Base-by-base conservation (phyloP, 2,329 filamentous ascomycete species). In the Lasiodiplodia hormozganensis region DNA sequence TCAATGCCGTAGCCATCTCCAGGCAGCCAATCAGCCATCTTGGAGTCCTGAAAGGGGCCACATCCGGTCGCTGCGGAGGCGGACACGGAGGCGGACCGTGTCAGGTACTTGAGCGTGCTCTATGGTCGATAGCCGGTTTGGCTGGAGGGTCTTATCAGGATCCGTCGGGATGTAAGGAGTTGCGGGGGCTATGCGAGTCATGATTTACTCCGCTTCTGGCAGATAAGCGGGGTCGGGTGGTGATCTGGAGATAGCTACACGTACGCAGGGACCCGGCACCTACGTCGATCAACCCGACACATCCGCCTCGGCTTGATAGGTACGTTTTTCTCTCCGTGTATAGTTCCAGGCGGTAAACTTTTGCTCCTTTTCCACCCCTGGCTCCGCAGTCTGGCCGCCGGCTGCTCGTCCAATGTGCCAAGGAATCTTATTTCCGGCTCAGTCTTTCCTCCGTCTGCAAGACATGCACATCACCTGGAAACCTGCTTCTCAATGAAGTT, bases 1-100 rank as follows among this genome's bases (percentile, higher is more conserved):
- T 25, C 57, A 7, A 6, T 8, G 14, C 57, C 57, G 38, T 47
- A n/a, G 57, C 8, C 25, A 14, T 4, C 38, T 47, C 16, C 38
- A n/a, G n/a, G 11, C 25, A 52, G 31, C 43, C 60, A 52, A 52
- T 52, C 31, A 52, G 28, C n/a, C 60, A 31, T 52, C 21, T 16
- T 52, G 47, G 60, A 52, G 31, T 49, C 10, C 25, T 18, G n/a
- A 12, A 18, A 16, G n/a, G 47, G 25, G 43, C n/a, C 28, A 8
- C 47, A 47, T 36, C 28, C 60, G 60, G 28, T 38, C 12, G 10
- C 14, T 14, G 25, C 57, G 43, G 60, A 53, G 60, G 60, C 60
- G 60, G 60, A 64, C 31, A 34, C 60, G 60, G 60, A 64, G 60
- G 47, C 60, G 60, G 60, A n/a, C 47, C 47, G 60, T 64, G 60